Conservation (phyloP, 78 protist genomes). For the Polysphondylium violaceum region DNA sequence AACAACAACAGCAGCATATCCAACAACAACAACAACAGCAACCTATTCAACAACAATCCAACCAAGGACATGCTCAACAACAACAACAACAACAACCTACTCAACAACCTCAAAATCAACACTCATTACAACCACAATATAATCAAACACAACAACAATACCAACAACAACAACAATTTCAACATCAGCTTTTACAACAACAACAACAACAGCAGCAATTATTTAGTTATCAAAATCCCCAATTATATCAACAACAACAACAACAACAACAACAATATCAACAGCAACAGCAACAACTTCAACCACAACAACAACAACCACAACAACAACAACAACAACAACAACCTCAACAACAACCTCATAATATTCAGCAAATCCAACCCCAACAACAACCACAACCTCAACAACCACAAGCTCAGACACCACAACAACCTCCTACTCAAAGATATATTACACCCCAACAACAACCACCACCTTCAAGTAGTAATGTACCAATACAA, state of each 20-base stretch:
- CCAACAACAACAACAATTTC: not conserved
- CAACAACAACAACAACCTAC: too few relatives aligned
- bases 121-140: too few relatives aligned
- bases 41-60: too few relatives aligned
- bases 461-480: not conserved
- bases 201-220: conserved; percentile 1
- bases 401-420: not conserved
- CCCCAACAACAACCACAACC: not conserved
- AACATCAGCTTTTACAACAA: not conserved
- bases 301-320: conserved; percentile 9
- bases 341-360: conserved; percentile 15
- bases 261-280: not conserved
- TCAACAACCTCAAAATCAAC: too few relatives aligned
- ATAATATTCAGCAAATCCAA: not conserved
- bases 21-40: too few relatives aligned
- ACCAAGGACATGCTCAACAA: too few relatives aligned
- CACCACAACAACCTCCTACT: not conserved
- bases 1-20: too few relatives aligned
- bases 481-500: too few relatives aligned
- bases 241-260: conserved; percentile 9
- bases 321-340: conserved; percentile 15
- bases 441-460: not conserved
- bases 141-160: not conserved
- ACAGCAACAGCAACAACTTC: conserved; percentile 5
- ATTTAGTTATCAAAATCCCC: not conserved